Percentiles rank a stretch among this genome's conserved stretches.
These are phyloP conservation scores for Arthrocladium fulminans DNA, from an alignment of 2,329 filamentous ascomycete genomes.

Conservation along the genomic window DNA sequence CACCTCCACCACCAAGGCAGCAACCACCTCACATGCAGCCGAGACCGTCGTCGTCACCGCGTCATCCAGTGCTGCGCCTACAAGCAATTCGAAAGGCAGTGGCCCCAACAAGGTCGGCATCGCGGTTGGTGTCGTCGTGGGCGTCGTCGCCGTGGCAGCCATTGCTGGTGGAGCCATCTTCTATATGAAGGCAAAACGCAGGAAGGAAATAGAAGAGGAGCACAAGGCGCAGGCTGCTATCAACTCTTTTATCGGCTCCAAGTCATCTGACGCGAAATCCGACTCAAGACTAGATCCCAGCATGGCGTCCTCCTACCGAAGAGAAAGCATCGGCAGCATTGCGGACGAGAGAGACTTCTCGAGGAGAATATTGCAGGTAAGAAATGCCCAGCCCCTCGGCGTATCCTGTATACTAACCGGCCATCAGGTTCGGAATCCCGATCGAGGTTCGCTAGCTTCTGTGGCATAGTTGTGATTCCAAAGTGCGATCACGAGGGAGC, in stretches of 20 bases:
- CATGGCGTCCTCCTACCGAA: slow-evolving; percentile 65
- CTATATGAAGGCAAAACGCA: slow-evolving; percentile 64
- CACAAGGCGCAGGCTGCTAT: slow-evolving; percentile 73
- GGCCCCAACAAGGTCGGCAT: slow-evolving; percentile 71
- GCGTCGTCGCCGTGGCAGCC: slow-evolving; percentile 60
- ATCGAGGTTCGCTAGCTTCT: slow-evolving; percentile 17
- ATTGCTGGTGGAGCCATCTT: slow-evolving; percentile 63
- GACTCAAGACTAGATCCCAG: slow-evolving; percentile 80
- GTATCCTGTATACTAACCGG: slow-evolving; percentile 4
- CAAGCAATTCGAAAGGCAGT: slow-evolving; percentile 13
- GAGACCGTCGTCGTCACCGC: slow-evolving; percentile 31
- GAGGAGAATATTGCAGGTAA: slow-evolving; percentile 85
- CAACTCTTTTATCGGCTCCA: slow-evolving; percentile 59
- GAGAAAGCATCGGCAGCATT: slow-evolving; percentile 90
- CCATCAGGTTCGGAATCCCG: slow-evolving; percentile 21
- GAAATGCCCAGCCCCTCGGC: slow-evolving; percentile 24
- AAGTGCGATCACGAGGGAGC: too few species aligned
- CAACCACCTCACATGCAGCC: slow-evolving; percentile 23
- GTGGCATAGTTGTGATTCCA: background rate
- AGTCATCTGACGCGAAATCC: slow-evolving; percentile 54
- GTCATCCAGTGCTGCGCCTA: slow-evolving; percentile 23
- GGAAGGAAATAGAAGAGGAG: slow-evolving; percentile 72
- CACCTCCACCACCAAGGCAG: slow-evolving; percentile 16
- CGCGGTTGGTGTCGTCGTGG: slow-evolving; percentile 78
- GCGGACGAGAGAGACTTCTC: slow-evolving; percentile 97